Base-by-base conservation (phyloP, 2,329 filamentous ascomycete species). In the Cryphonectria naterciae region DNA sequence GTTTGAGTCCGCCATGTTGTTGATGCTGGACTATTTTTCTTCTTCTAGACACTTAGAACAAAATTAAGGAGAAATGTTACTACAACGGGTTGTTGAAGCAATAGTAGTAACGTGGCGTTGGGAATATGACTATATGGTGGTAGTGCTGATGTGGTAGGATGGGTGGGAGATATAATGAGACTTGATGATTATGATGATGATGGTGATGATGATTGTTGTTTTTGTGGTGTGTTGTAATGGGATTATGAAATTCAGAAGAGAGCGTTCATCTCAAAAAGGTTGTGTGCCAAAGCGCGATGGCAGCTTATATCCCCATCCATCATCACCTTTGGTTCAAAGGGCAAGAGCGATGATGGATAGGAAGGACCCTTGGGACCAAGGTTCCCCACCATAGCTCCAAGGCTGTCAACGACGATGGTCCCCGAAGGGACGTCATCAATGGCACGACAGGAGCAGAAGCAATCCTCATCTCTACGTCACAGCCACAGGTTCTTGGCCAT, bases 1-100 rank as follows among this genome's bases (percentile, higher is more conserved):
- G 61, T 72, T 69, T 35, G 68, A 67, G 62, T 74, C 73, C 52
- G 73, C 60, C 73, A 74, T 74, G 62, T 35, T 72, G 67, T 60
- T 60, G 19, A 32, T 6, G 4, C 37, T 39, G 2, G 35, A 37
- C n/a, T 72, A 25, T 68, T 58, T 37, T 68, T 46, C 22, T 17
- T n/a, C 8, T 22, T 35, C 32, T 32, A 64, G 6, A 25, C 8
- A 41, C 32, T 32, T 32, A 4, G 62, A 19, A 35, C 43, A 64
- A 22, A 8, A 54, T 22, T 13, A n/a, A 37, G 25, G 1, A 46
- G 37, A 46, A 8, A 19, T 62, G 28, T 32, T 58, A 68, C 52
- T 69, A 3, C 19, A 25, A 54, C 22, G 25, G 25, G 22, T n/a
- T 28, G 28, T 5, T 71, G 62, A 41, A 68, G 68, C 70, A 52